Percentiles rank a stretch among this genome's conserved stretches.
Evolutionary conservation across 441 rosid genomes (phyloP).

Genomic region (Melastoma candidum): DNA sequence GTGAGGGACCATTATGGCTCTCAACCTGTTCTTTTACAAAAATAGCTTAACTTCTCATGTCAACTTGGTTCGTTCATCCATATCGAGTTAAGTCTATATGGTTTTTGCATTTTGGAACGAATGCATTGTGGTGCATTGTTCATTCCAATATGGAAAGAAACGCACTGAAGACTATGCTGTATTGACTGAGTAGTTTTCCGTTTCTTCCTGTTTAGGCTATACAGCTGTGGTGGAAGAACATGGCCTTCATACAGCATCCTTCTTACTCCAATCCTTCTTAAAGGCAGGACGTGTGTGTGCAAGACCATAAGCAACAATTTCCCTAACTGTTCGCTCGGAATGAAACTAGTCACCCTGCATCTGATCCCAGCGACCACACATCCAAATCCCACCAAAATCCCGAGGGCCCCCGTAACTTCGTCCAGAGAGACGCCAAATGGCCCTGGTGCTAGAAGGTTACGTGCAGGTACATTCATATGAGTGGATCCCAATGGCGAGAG

Average conservation of each 20-base stretch:
- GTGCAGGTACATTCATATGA: too few species aligned
- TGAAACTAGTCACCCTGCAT: constrained; percentile 8
- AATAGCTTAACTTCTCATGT: background rate
- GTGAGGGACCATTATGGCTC: background rate
- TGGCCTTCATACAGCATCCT: constrained; percentile 65
- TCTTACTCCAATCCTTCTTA: constrained; percentile 50
- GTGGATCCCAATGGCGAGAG: too few species aligned
- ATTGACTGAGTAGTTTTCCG: background rate
- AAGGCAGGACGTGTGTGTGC: constrained; percentile 44
- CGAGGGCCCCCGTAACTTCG: constrained; percentile 32
- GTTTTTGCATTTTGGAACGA: too few species aligned
- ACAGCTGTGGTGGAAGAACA: constrained; percentile 82
- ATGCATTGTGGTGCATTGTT: too few species aligned
- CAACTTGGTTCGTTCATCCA: too few species aligned
- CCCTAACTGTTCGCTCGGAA: constrained; percentile 17
- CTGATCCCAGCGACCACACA: constrained; percentile 14
- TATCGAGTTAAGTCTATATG: too few species aligned
- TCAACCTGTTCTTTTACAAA: background rate
- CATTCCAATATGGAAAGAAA: background rate
- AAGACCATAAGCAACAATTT: constrained; percentile 46
- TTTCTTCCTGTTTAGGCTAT: constrained; percentile 41
- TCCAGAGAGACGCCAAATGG: constrained; percentile 86
- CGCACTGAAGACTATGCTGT: background rate
- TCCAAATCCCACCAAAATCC: constrained; percentile 9
- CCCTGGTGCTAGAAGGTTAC: constrained; percentile 58